Conservation (phyloP, 2,329 filamentous ascomycete species). For the Fusarium cyanostomum region DNA sequence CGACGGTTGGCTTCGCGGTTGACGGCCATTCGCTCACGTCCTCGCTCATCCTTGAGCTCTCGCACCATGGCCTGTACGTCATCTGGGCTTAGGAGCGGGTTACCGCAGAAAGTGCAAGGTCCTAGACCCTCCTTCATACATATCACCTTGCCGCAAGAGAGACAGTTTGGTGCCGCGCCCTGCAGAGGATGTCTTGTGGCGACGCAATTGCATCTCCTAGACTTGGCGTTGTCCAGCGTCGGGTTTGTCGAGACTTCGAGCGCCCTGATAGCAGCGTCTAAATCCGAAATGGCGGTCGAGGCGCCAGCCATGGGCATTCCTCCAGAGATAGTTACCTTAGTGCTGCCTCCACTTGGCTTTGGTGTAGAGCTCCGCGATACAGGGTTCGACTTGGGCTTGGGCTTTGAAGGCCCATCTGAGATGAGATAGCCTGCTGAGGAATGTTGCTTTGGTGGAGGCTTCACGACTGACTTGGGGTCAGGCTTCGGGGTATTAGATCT, state of each 20-base stretch:
- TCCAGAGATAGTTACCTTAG: slow-evolving; percentile 78
- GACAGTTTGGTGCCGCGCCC: slow-evolving; percentile 90
- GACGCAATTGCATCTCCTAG: slow-evolving; percentile 85
- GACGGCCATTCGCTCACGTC: slow-evolving; percentile 83
- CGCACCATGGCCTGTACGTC: slow-evolving; percentile 89
- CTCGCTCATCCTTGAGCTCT: slow-evolving; percentile 84
- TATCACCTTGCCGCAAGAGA: slow-evolving; percentile 92
- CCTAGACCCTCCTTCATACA: slow-evolving; percentile 94
- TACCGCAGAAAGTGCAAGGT: slow-evolving; percentile 90
- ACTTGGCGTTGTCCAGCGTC: slow-evolving; percentile 62
- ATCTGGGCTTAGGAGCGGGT: slow-evolving; percentile 72
- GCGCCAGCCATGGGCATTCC: slow-evolving; percentile 85
- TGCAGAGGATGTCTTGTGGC: slow-evolving; percentile 88
- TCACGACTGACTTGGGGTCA: slow-evolving; percentile 43
- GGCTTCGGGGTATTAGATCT: slow-evolving; percentile 50
- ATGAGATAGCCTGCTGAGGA: slow-evolving; percentile 80
- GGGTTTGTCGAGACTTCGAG: slow-evolving; percentile 95
- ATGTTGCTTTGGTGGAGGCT: slow-evolving; percentile 62
- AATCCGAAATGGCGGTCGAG: slow-evolving; percentile 75
- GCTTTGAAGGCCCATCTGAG: slow-evolving; percentile 73
- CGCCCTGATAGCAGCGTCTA: slow-evolving; percentile 84
- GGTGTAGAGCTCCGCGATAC: slow-evolving; percentile 63
- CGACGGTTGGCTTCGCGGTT: slow-evolving; percentile 77
- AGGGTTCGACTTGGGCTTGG: slow-evolving; percentile 64
- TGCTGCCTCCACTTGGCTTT: slow-evolving; percentile 61